Base-by-base conservation (phyloP, 192 early-diverging fungal genomes). In the Haplosporangium gracile region DNA sequence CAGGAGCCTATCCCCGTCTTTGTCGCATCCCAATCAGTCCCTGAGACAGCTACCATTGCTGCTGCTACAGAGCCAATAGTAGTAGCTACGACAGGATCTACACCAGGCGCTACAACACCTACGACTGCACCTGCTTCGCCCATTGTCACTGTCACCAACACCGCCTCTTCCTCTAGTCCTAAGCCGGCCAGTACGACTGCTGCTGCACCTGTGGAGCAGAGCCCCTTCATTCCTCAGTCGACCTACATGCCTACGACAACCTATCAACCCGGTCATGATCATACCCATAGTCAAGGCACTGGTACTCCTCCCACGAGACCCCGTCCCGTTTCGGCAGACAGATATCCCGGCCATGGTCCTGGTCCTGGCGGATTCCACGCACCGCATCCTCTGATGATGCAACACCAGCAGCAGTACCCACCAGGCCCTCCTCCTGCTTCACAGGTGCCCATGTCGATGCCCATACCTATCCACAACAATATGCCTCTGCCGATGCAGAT, bases 341-440 rank as follows among this genome's bases (percentile, higher is more conserved):
- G 70, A 40, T 20, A 69, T 18, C 20, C 82, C 2, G 47, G 47
- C 18, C 13, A 20, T 26, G 18, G 34, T 29, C 22, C n/a, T 8
- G 60, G 60, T 32, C 10, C 60, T 63, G 60, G 60, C 11, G 60
- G 60, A 29, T 63, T 63, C 5, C 75, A 77, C 42, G 55, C 78
- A 5, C 75, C 84, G 0, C 84, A 86, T 38, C 84, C 84, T 5
- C 32, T 86, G 71, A 78, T 86, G 84, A 77, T 81, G 79, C 72
- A 76, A 20, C 53, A 68, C 7, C 82, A 68, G 40, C 82, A 78
- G 57, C 51, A 49, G 7, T 73, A 81, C 22, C 79, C 78, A 26
- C 75, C 81, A 51, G 81, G 70, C 20, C 80, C 73, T 39, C 65
- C 80, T 38, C 24, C 76, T 38, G 53, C 72, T 7, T 24, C 49